These are phyloP conservation scores for Musa acuminata DNA, from an alignment of 176 grass and related monocot species.

Conservation along the genomic window DNA sequence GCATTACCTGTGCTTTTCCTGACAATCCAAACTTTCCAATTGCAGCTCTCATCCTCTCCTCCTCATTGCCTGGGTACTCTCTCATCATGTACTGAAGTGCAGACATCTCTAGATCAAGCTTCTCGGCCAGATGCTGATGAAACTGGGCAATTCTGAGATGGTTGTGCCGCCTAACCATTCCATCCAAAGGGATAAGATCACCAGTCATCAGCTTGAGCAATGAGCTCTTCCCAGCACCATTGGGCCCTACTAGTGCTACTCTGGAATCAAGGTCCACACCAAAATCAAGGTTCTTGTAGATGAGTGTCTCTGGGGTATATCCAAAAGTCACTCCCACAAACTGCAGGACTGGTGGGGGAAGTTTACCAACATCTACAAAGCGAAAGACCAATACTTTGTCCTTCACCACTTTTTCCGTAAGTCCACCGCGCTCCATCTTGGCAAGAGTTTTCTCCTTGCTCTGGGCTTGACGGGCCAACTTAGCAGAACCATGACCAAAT, in stretches of 20 bases:
- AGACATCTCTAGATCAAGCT: slow-evolving; percentile 69
- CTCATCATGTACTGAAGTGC: slow-evolving; percentile 72
- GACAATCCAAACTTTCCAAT: slow-evolving; percentile 67
- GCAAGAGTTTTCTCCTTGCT: slow-evolving; percentile 96
- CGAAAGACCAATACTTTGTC: slow-evolving; percentile 67
- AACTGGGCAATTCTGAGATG: slow-evolving; percentile 77
- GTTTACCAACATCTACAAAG: slow-evolving; percentile 71
- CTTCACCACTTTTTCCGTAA: slow-evolving; percentile 63
- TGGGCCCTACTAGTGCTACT: slow-evolving; percentile 71
- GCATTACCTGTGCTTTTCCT: slow-evolving; percentile 88
- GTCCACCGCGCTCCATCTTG: slow-evolving; percentile 94
- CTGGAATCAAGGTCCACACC: slow-evolving; percentile 87
- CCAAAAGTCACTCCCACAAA: slow-evolving; percentile 87
- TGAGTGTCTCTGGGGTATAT: slow-evolving; percentile 65
- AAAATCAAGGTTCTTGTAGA: slow-evolving; percentile 83
- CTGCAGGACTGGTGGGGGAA: slow-evolving; percentile 78
- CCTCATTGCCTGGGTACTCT: slow-evolving; percentile 86
- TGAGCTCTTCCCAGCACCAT: slow-evolving; percentile 87
- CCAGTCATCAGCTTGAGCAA: slow-evolving; percentile 91
- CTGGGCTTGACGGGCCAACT: slow-evolving; percentile 79
- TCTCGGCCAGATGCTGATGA: slow-evolving; percentile 82
- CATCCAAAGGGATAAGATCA: slow-evolving; percentile 53
- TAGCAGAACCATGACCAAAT: slow-evolving; percentile 85
- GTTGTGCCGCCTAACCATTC: slow-evolving; percentile 93
- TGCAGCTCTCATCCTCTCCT: slow-evolving; percentile 78